Percentiles rank a stretch among this genome's conserved stretches.
phyloP scores from a whole-genome alignment of 495 filamentous ascomycete species.

The Neurospora intermedia region DNA sequence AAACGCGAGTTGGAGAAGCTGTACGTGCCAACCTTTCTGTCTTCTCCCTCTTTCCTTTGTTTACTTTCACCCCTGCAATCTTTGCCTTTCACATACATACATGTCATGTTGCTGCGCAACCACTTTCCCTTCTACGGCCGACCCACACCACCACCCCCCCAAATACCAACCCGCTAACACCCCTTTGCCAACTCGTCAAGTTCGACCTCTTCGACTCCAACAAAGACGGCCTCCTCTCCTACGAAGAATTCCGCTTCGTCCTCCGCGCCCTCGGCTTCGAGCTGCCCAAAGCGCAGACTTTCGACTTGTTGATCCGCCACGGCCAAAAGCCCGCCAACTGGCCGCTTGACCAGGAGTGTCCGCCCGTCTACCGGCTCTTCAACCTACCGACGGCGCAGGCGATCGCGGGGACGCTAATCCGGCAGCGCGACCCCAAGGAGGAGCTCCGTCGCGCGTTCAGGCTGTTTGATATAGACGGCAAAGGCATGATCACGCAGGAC shows the following conservation, averaged over 20 bases:
- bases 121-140: not conserved
- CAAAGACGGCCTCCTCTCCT: constrained; percentile 87
- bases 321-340: constrained; percentile 24
- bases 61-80: not conserved
- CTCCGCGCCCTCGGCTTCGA: constrained; percentile 93
- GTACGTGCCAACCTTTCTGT: constrained; percentile 7
- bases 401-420: constrained; percentile 69
- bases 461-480: constrained; percentile 64
- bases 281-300: constrained; percentile 28
- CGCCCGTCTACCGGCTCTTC: constrained; percentile 26
- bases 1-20: constrained; percentile 24
- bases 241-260: constrained; percentile 96
- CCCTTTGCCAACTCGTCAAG: constrained; percentile 32
- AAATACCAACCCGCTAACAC: not conserved
- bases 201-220: constrained; percentile 96
- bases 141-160: not conserved
- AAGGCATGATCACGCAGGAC: constrained; percentile 76
- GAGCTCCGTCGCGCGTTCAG: constrained; percentile 89
- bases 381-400: constrained; percentile 50
- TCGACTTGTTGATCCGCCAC: constrained; percentile 25
- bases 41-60: not conserved
- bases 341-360: constrained; percentile 26
- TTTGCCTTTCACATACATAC: not conserved
- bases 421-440: constrained; percentile 72
- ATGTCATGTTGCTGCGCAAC: not conserved